These are phyloP conservation scores for Nitzschia sp. DNA, from an alignment of 108 stramenopile species.

Conservation along the genomic window DNA sequence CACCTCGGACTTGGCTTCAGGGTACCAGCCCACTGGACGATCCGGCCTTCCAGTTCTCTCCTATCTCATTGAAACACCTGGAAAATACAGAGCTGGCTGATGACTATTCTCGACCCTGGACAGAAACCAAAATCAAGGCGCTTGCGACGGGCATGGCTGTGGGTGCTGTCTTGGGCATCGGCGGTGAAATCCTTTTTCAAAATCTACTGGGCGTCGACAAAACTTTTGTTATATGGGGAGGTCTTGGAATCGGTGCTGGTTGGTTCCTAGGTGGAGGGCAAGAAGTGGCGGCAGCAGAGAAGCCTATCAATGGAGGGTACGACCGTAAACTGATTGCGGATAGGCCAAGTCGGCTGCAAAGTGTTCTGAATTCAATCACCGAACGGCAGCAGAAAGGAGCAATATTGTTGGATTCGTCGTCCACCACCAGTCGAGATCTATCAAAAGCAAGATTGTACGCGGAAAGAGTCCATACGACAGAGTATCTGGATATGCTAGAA, in stretches of 20 bases:
- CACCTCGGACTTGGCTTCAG: background rate
- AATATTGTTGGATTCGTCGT: background rate
- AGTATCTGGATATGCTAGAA: slow-evolving; percentile 13
- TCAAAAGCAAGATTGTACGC: slow-evolving; percentile 3
- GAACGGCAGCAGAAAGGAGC: background rate
- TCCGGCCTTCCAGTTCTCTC: slow-evolving; percentile 17
- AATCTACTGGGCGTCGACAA: slow-evolving; percentile 7
- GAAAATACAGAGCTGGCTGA: slow-evolving; percentile 4
- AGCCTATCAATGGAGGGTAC: slow-evolving; percentile 25
- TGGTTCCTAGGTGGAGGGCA: slow-evolving; percentile 14
- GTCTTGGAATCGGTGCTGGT: slow-evolving; percentile 4
- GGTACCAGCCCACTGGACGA: background rate
- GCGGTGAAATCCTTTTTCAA: background rate
- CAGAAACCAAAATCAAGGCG: slow-evolving; percentile 12
- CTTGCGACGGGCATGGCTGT: background rate
- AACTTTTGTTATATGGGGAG: background rate
- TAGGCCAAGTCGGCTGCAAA: slow-evolving; percentile 7
- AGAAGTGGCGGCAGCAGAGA: slow-evolving; percentile 10
- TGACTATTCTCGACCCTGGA: slow-evolving; percentile 26
- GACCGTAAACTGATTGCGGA: slow-evolving; percentile 25
- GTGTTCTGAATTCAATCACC: slow-evolving; percentile 7
- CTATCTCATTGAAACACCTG: slow-evolving; percentile 18
- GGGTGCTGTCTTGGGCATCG: background rate
- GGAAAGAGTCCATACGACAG: slow-evolving; percentile 7
- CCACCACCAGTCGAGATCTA: background rate